Percentiles rank a stretch among this genome's conserved stretches.
Conservation (phyloP, 805 yeast genomes). For the Tetrapisispora fleetii region DNA sequence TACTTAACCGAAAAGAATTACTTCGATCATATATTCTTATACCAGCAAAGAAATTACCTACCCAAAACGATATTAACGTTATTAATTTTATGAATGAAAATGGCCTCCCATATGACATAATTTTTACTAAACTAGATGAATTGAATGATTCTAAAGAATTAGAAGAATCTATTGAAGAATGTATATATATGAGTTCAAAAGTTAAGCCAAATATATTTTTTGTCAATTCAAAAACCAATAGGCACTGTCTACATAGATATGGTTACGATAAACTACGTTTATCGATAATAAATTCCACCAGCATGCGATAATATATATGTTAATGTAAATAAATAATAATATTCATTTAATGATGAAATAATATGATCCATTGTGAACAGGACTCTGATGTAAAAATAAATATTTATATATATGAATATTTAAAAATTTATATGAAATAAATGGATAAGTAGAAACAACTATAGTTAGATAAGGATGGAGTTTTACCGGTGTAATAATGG, state of each 20-base stretch:
- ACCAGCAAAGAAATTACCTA: conserved; percentile 51
- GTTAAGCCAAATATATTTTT: conserved; percentile 38
- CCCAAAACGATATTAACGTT: conserved; percentile 45
- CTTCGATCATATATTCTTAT: conserved; percentile 52
- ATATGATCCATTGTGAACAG: neutral
- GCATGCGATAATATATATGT: too few species aligned
- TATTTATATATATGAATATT: neutral
- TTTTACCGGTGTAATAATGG: conserved; percentile 6
- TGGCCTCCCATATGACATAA: conserved; percentile 64
- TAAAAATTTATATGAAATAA: neutral
- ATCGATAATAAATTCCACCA: conserved; percentile 30
- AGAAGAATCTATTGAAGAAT: conserved; percentile 30
- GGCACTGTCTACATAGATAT: conserved; percentile 30
- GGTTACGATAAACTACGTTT: conserved; percentile 48
- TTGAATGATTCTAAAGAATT: conserved; percentile 33
- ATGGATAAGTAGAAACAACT: too few species aligned
- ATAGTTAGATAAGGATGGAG: too few species aligned
- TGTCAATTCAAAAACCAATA: conserved; percentile 39
- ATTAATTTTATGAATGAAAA: conserved; percentile 38
- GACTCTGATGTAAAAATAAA: too few species aligned
- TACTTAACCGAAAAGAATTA: conserved; percentile 44
- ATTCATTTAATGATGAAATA: neutral
- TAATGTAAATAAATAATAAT: too few species aligned
- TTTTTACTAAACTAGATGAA: conserved; percentile 70
- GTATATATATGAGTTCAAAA: conserved; percentile 34